Percentiles rank a stretch among this genome's conserved stretches.
phyloP scores from a whole-genome alignment of 495 filamentous ascomycete species.

The Melanomma pulvis-pyrius region DNA sequence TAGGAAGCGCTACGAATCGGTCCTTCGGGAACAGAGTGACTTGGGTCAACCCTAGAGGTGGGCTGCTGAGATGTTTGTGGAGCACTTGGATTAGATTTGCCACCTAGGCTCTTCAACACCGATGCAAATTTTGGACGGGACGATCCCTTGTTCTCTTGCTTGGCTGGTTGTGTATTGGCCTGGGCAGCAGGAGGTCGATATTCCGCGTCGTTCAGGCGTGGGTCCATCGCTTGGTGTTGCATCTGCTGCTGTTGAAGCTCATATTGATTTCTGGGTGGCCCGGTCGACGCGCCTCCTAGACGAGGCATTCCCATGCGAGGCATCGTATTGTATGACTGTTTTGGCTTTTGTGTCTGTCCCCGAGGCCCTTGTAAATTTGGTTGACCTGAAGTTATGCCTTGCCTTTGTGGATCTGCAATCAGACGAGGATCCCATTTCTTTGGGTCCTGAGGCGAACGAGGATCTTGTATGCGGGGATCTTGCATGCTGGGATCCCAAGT shows the following conservation, averaged over 20 bases:
- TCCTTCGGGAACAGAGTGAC: slow-evolving; percentile 1
- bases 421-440: slow-evolving; percentile 6
- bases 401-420: slow-evolving; percentile 7
- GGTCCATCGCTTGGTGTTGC: slow-evolving; percentile 35
- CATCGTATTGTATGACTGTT: background rate
- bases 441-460: background rate
- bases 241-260: slow-evolving; percentile 35
- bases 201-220: slow-evolving; percentile 48
- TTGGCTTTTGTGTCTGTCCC: slow-evolving; percentile 4
- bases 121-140: slow-evolving; percentile 23
- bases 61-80: background rate
- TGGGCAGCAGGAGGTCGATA: slow-evolving; percentile 36
- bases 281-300: background rate
- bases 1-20: slow-evolving; percentile 11
- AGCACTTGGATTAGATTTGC: slow-evolving; percentile 9
- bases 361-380: slow-evolving; percentile 21
- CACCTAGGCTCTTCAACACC: slow-evolving; percentile 27
- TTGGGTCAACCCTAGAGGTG: slow-evolving; percentile 18
- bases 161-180: background rate
- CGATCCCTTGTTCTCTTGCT: slow-evolving; percentile 18
- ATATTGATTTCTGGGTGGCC: slow-evolving; percentile 26
- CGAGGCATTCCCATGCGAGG: too few species aligned
- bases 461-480: slow-evolving; percentile 1
- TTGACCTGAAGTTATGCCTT: background rate
- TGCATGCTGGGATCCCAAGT: background rate